These are phyloP conservation scores for Jackrogersella multiformis DNA, from an alignment of 495 filamentous ascomycete species.

Conservation along the genomic window DNA sequence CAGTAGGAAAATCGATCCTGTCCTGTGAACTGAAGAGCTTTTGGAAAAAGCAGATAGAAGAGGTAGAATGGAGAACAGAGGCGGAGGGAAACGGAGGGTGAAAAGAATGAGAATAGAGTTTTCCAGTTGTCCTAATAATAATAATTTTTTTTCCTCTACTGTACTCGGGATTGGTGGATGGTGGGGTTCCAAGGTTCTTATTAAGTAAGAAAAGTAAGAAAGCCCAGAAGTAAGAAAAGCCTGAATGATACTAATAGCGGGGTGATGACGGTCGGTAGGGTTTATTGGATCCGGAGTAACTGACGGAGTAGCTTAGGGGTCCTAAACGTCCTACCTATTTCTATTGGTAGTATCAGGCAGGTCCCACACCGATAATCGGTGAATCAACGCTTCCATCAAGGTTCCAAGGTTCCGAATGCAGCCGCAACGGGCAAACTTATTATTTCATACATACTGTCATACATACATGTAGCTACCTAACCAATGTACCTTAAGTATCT, in stretches of 20 bases:
- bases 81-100: neutral
- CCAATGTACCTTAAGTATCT: too few species aligned
- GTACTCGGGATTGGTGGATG: slow-evolving; percentile 35
- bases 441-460: neutral
- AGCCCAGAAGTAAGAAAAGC: too few species aligned
- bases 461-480: too few species aligned
- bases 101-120: neutral
- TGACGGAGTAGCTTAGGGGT: slow-evolving; percentile 23
- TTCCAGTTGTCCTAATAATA: neutral
- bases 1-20: neutral
- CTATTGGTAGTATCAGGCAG: neutral
- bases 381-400: slow-evolving; percentile 34
- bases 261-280: slow-evolving; percentile 18
- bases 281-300: slow-evolving; percentile 34
- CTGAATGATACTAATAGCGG: slow-evolving; percentile 17
- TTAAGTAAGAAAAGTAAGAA: slow-evolving; percentile 30
- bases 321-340: neutral
- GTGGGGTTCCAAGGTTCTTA: too few species aligned
- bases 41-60: slow-evolving; percentile 5
- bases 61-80: neutral
- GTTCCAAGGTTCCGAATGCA: neutral
- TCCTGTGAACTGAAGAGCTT: neutral
- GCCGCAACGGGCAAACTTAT: slow-evolving; percentile 8
- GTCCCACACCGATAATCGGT: slow-evolving; percentile 35
- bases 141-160: slow-evolving; percentile 21